Percentiles rank a stretch among this genome's conserved stretches.
phyloP scores from a whole-genome alignment of 371 early-diverging fungal species.

The Mortierella sp. region DNA sequence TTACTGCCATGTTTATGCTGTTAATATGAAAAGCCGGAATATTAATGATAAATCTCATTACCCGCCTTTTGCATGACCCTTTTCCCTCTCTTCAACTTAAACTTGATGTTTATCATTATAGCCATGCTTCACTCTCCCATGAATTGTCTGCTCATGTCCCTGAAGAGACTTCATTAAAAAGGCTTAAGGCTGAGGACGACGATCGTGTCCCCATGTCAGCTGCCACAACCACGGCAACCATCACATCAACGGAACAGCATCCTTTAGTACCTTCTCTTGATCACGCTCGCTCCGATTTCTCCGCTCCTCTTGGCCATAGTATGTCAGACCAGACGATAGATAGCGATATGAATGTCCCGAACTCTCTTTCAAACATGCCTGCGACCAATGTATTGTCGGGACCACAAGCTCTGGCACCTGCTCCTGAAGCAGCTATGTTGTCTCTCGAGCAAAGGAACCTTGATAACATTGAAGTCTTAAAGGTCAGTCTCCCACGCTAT shows the following conservation, averaged over 20 bases:
- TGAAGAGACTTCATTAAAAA: conserved; percentile 43
- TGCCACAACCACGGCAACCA: conserved; percentile 11
- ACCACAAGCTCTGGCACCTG: conserved; percentile 38
- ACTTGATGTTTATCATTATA: background rate
- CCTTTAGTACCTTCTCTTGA: conserved; percentile 50
- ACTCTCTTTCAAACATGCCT: conserved; percentile 31
- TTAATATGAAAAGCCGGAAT: background rate
- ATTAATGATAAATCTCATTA: background rate
- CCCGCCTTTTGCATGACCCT: background rate
- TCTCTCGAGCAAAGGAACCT: conserved; percentile 41
- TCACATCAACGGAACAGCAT: conserved; percentile 33
- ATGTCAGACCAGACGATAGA: conserved; percentile 47
- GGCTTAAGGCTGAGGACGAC: conserved; percentile 48
- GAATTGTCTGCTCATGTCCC: conserved; percentile 30
- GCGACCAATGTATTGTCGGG: conserved; percentile 47
- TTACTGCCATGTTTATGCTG: background rate
- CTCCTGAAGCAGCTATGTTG: conserved; percentile 20
- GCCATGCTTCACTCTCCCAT: conserved; percentile 14
- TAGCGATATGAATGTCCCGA: conserved; percentile 51
- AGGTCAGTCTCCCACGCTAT: conserved; percentile 36
- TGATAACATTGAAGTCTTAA: conserved; percentile 53
- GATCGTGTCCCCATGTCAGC: conserved; percentile 42
- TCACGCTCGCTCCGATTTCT: conserved; percentile 27
- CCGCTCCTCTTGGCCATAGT: conserved; percentile 27
- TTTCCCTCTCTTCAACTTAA: background rate